Percentiles rank a stretch among this genome's conserved stretches.
Evolutionary conservation across 2,329 filamentous ascomycete species (phyloP).

Genomic region (Fusarium sp.): DNA sequence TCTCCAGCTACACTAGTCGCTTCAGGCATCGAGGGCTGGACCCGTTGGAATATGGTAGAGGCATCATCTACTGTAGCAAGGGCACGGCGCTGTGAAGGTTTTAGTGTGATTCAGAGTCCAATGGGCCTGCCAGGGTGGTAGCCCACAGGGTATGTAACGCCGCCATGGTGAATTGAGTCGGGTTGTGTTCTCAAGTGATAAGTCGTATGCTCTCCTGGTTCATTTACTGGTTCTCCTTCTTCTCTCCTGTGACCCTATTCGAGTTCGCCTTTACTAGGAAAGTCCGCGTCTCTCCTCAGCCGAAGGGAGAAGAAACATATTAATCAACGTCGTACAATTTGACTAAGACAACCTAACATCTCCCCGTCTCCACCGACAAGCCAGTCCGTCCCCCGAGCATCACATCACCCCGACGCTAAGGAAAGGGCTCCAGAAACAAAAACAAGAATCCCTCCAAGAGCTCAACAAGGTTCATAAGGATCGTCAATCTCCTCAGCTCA

Average conservation of each 20-base stretch:
- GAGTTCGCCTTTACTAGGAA: not conserved
- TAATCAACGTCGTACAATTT: slow-evolving; percentile 13
- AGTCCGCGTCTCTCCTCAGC: slow-evolving; percentile 13
- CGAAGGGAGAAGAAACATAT: slow-evolving; percentile 23
- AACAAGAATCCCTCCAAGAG: slow-evolving; percentile 37
- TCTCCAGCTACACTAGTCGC: slow-evolving; percentile 9
- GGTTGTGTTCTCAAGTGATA: slow-evolving; percentile 7
- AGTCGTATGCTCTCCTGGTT: slow-evolving; percentile 6
- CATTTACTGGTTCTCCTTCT: slow-evolving; percentile 1
- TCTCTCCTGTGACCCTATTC: not conserved
- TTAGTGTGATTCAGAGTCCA: slow-evolving; percentile 27
- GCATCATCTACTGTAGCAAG: slow-evolving; percentile 22
- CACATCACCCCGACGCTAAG: slow-evolving; percentile 39
- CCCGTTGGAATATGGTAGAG: slow-evolving; percentile 19
- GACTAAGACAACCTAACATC: slow-evolving; percentile 30
- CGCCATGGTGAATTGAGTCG: slow-evolving; percentile 5
- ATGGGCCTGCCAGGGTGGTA: slow-evolving; percentile 14
- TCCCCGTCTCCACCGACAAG: slow-evolving; percentile 28
- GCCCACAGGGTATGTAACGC: slow-evolving; percentile 33
- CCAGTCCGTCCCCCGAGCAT: slow-evolving; percentile 33
- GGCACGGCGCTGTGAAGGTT: slow-evolving; percentile 2
- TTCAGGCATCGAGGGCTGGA: slow-evolving; percentile 23
- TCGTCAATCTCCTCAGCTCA: slow-evolving; percentile 30
- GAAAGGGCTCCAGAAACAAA: slow-evolving; percentile 36
- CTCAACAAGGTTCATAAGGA: slow-evolving; percentile 32